A percentile compares a stretch with the other conserved stretches of the same genome.
Evolutionary conservation across 306 rosid species (phyloP).

Genomic region (Vicia sativa): DNA sequence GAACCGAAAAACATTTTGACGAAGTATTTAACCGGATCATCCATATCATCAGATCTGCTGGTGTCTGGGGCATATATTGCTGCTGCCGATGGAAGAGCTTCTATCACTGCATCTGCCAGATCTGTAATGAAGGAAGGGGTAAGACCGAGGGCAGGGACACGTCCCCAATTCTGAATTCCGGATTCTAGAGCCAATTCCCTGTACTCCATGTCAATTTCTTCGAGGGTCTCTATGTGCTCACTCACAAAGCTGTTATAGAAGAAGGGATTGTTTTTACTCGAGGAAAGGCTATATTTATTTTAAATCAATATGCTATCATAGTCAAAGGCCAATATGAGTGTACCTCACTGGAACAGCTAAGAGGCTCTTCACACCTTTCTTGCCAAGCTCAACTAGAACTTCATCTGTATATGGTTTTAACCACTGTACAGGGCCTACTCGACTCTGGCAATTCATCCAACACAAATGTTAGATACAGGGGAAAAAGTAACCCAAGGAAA

Average conservation of each 20-base stretch:
- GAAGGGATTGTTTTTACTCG: slow-evolving; percentile 17
- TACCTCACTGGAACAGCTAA: slow-evolving; percentile 99
- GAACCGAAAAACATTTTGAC: slow-evolving; percentile 81
- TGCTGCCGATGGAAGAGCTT: slow-evolving; percentile 90
- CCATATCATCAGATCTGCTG: slow-evolving; percentile 53
- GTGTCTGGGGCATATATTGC: slow-evolving; percentile 54
- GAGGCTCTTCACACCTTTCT: slow-evolving; percentile 88
- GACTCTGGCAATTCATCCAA: slow-evolving; percentile 67
- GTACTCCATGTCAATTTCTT: slow-evolving; percentile 98
- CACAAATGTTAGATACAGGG: slow-evolving; percentile 30
- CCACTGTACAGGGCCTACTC: slow-evolving; percentile 99
- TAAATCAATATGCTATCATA: neutral
- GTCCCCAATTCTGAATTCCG: slow-evolving; percentile 92
- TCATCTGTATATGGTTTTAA: slow-evolving; percentile 96
- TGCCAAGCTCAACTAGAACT: slow-evolving; percentile 95
- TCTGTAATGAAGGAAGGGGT: slow-evolving; percentile 84
- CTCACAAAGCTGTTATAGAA: slow-evolving; percentile 81
- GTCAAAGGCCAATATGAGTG: slow-evolving; percentile 4
- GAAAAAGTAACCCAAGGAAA: slow-evolving; percentile 22
- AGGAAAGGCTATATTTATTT: slow-evolving; percentile 12
- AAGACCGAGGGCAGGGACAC: slow-evolving; percentile 94
- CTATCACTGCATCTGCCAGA: slow-evolving; percentile 89
- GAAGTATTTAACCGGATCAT: slow-evolving; percentile 56
- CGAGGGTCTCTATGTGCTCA: slow-evolving; percentile 98
- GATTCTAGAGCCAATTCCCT: slow-evolving; percentile 90